These are phyloP conservation scores for Calonectria naviculata DNA, from an alignment of 2,329 filamentous ascomycete genomes.

Conservation along the genomic window DNA sequence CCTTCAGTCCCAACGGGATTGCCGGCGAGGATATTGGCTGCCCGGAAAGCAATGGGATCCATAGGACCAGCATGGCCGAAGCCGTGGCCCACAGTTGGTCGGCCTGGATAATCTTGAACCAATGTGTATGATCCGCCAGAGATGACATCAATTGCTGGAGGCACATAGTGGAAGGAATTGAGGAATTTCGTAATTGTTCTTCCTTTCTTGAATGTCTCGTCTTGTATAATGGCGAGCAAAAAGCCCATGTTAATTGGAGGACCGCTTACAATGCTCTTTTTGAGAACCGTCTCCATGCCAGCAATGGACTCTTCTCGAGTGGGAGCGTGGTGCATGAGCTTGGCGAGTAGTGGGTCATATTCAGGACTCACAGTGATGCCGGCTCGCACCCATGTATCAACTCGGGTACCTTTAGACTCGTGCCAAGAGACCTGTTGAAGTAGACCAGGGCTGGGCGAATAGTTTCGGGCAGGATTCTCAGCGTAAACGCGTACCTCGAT, in stretches of 20 bases:
- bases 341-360: conserved; percentile 69
- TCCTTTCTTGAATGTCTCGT: conserved; percentile 58
- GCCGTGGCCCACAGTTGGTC: conserved; percentile 66
- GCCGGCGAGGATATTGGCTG: conserved; percentile 70
- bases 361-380: conserved; percentile 67
- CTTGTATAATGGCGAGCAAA: conserved; percentile 59
- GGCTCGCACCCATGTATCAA: conserved; percentile 72
- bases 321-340: conserved; percentile 65
- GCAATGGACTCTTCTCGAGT: conserved; percentile 49
- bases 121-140: conserved; percentile 67
- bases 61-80: conserved; percentile 71
- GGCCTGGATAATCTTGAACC: conserved; percentile 68
- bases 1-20: conserved; percentile 63
- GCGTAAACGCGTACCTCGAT: conserved; percentile 52
- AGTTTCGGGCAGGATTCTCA: conserved; percentile 66
- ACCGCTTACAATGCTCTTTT: conserved; percentile 41
- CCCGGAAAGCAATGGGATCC: conserved; percentile 67
- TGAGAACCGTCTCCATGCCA: conserved; percentile 55
- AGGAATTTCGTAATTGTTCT: conserved; percentile 69
- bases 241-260: conserved; percentile 65
- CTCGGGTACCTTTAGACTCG: conserved; percentile 56
- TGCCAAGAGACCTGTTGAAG: conserved; percentile 68
- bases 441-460: conserved; percentile 67
- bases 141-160: conserved; percentile 61
- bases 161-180: conserved; percentile 59